These are phyloP conservation scores for Pleurotus giganteus DNA, from an alignment of 768 basidiomycete species.

Conservation along the genomic window DNA sequence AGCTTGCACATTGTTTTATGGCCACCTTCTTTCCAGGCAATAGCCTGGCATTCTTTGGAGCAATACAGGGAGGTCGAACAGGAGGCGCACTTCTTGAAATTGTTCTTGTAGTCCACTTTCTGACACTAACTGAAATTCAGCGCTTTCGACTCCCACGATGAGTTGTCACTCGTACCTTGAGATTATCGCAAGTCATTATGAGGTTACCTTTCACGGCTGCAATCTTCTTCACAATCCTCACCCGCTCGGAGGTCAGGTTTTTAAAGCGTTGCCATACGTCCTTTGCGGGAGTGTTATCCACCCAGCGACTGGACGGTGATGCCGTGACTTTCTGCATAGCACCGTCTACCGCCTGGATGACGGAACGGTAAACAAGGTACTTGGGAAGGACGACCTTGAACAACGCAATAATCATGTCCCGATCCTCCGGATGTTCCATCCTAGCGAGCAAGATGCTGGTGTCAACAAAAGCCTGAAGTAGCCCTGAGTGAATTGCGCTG, in stretches of 20 bases:
- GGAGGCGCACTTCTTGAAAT: constrained; percentile 30
- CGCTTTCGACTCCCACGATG: too few species aligned
- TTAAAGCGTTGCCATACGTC: constrained; percentile 25
- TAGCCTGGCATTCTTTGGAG: constrained; percentile 35
- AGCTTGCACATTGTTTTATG: constrained; percentile 35
- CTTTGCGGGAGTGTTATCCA: constrained; percentile 20
- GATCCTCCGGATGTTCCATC: constrained; percentile 25
- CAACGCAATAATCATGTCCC: constrained; percentile 24
- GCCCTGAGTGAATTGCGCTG: constrained; percentile 29
- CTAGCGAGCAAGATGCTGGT: constrained; percentile 23
- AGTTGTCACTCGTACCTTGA: constrained; percentile 22
- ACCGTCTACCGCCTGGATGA: constrained; percentile 27
- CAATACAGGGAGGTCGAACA: constrained; percentile 36
- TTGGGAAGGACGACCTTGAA: constrained; percentile 26
- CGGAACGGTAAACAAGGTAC: constrained; percentile 37
- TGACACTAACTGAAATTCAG: too few species aligned
- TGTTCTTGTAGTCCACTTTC: constrained; percentile 30
- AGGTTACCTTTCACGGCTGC: constrained; percentile 25
- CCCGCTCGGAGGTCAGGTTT: constrained; percentile 25
- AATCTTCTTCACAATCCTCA: constrained; percentile 19
- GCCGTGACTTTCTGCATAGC: constrained; percentile 24
- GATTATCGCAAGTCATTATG: constrained; percentile 34
- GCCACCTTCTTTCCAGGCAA: constrained; percentile 34
- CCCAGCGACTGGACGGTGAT: constrained; percentile 15
- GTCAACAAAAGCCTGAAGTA: constrained; percentile 28